These are phyloP conservation scores for Tylopilus felleus DNA, from an alignment of 768 basidiomycete genomes.

Conservation along the genomic window DNA sequence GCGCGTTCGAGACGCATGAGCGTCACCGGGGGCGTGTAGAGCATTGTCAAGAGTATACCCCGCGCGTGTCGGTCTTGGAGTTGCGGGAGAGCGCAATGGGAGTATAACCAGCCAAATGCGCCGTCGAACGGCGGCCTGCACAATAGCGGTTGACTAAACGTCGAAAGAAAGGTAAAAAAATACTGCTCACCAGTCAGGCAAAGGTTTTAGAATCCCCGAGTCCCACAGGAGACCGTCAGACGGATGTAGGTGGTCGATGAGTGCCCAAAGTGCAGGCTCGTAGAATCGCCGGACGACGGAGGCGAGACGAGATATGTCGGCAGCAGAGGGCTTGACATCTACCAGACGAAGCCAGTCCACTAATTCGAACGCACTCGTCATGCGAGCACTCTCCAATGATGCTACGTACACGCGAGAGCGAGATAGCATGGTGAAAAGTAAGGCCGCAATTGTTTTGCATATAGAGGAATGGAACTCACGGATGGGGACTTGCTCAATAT, in stretches of 20 bases:
- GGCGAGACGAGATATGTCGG: slow-evolving; percentile 42
- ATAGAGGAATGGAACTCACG: slow-evolving; percentile 38
- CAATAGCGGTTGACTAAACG: not conserved
- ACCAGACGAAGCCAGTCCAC: slow-evolving; percentile 63
- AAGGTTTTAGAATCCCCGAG: slow-evolving; percentile 15
- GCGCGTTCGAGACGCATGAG: slow-evolving; percentile 35
- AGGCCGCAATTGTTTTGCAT: not conserved
- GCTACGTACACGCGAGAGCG: slow-evolving; percentile 36
- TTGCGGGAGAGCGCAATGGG: slow-evolving; percentile 28
- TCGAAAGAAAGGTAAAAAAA: not conserved
- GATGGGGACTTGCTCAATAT: slow-evolving; percentile 40
- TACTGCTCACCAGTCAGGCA: slow-evolving; percentile 29
- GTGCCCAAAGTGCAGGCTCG: slow-evolving; percentile 37
- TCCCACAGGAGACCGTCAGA: slow-evolving; percentile 41
- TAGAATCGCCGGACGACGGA: slow-evolving; percentile 40
- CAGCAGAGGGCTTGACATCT: slow-evolving; percentile 30
- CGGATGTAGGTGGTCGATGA: slow-evolving; percentile 47
- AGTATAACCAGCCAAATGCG: slow-evolving; percentile 46
- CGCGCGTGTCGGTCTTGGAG: slow-evolving; percentile 24
- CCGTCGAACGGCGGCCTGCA: slow-evolving; percentile 12
- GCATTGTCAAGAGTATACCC: slow-evolving; percentile 34
- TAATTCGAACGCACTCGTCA: slow-evolving; percentile 48
- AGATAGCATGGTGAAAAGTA: not conserved
- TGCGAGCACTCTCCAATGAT: slow-evolving; percentile 31
- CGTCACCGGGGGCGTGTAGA: slow-evolving; percentile 27